phyloP scores from a whole-genome alignment of 2,329 filamentous ascomycete genomes.

The Colletotrichum trifolii region DNA sequence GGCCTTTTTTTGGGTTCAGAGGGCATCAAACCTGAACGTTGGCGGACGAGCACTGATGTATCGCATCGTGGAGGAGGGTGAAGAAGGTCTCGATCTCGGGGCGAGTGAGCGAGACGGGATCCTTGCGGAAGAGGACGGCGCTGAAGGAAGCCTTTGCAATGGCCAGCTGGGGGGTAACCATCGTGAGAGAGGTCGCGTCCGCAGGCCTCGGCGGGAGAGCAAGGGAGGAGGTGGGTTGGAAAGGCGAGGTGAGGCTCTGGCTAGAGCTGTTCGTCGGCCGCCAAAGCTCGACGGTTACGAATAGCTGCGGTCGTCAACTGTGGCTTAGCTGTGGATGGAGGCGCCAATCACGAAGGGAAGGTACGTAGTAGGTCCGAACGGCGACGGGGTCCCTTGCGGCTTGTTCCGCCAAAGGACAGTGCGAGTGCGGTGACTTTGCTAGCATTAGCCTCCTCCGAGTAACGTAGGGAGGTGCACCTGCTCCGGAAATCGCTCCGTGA shows the following conservation, averaged over 20 bases:
- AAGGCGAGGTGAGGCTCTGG: conserved; percentile 9
- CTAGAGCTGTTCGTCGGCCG: conserved; percentile 4
- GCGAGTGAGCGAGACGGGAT: conserved; percentile 76
- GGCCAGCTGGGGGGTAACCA: conserved; percentile 77
- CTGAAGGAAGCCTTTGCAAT: conserved; percentile 85
- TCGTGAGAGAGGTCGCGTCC: conserved; percentile 44
- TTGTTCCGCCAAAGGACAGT: conserved; percentile 13
- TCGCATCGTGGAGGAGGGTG: conserved; percentile 69
- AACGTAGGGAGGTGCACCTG: no score
- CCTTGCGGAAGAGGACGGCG: conserved; percentile 77
- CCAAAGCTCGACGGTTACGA: conserved; percentile 2
- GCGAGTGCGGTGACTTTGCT: no score
- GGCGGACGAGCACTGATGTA: conserved; percentile 78
- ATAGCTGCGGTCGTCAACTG: conserved; percentile 13
- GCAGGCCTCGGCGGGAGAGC: neutral
- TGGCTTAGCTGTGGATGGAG: conserved; percentile 14
- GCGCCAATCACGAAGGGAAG: neutral
- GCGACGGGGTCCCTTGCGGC: conserved; percentile 7
- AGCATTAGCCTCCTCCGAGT: no score
- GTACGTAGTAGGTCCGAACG: conserved; percentile 3
- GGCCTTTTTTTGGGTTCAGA: conserved; percentile 34
- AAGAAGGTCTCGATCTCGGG: conserved; percentile 78
- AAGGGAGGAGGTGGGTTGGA: neutral
- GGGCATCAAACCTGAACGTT: conserved; percentile 86
- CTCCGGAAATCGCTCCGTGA: no score